Evolutionary conservation across 176 grass and related monocot species (phyloP), one percentile per base, ranked within the genome.

Genomic region (Oryza meyeriana): DNA sequence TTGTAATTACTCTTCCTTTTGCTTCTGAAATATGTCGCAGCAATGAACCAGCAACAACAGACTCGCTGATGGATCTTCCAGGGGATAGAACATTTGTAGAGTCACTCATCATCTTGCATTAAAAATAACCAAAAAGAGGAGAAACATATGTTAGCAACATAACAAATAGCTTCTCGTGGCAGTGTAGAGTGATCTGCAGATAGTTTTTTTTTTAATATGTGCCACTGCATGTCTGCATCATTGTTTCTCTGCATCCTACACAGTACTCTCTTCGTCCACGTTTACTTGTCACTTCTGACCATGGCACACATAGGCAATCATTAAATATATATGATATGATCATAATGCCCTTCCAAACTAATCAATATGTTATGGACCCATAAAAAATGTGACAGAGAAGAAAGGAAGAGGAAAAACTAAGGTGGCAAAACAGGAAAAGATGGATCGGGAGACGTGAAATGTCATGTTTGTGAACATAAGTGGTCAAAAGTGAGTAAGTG

Each of bases 11-110:
- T 90, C 96, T 95, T 86, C 96, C 96, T 90, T 93, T 90, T 81
- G 96, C 91, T 80, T 84, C 93, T 88, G 96, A 99, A 87, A 99
- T 64, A 74, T 92, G 93, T 63, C 87, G 79, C 75, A 95, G 28
- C 66, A 99, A 87, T 31, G 90, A 74, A 88, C 94, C 77, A 76
- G 93, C 93, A 69, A 99, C 96, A 87, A 93, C 88, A 80, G 96
- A 86, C 87, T 99, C 96, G 31, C 96, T 99, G 25, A 90, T 88
- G 70, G 96, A 99, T 85, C 96, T 92, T 84, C 96, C 96, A 88
- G 96, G 93, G n/a, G 96, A 99, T 35, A 99, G 83, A 77, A 99
- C 34, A 88, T 99, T 99, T 86, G 96, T 99, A 27, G 96, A 99
- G 41, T 99, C 96, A 11, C 96, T 99, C 96, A 99, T 95, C 96